Evolutionary conservation across 1,139 yeast species (phyloP), one percentile per base, ranked within the genome.

Genomic region (Saccharomyces hybrid): DNA sequence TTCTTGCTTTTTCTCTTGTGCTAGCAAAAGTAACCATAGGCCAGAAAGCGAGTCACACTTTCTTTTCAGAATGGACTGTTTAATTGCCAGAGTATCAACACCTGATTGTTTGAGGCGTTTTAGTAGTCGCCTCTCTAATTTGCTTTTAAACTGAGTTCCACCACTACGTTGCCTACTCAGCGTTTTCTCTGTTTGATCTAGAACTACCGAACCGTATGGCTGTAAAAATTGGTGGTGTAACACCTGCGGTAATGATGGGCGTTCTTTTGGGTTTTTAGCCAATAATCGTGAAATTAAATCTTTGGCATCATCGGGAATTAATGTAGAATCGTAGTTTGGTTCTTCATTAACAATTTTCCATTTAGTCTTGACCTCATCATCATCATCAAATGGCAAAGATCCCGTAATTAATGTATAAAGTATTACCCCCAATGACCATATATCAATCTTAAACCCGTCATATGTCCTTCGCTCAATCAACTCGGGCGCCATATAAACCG

Each of bases 401-500:
- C 98, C 98, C 56, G 86, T 83, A 0, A 89, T 67, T 79, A 93
- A 77, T 0, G 98, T 89, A 69, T 85, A 93, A n/a, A 93, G 72
- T n/a, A 93, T 90, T 7, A 93, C 82, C 0, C 99, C 99, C 57
- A 93, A 73, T 0, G 97, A 84, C 99, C 99, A 93, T 2, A 88
- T 82, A 69, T 93, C 99, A 5, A 85, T 79, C 56, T 86, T 81
- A 64, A 86, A 84, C 0, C 98, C 99, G 46, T 84, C 83, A 67
- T 93, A 93, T 55, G 80, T 78, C 58, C 81, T 79, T 54, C 77
- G 74, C 42, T 90, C 75, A 6, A 68, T 67, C 63, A 93, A 75
- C 66, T 93, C 99, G 0, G 99, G 99, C 0, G 99, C 97, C 96
- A 91, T 90, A 67, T 93, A 93, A 4, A 90, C 95, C 0, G 91